Conservation (phyloP, 352 stramenopile genomes). For the Aphanomyces cochlioides region DNA sequence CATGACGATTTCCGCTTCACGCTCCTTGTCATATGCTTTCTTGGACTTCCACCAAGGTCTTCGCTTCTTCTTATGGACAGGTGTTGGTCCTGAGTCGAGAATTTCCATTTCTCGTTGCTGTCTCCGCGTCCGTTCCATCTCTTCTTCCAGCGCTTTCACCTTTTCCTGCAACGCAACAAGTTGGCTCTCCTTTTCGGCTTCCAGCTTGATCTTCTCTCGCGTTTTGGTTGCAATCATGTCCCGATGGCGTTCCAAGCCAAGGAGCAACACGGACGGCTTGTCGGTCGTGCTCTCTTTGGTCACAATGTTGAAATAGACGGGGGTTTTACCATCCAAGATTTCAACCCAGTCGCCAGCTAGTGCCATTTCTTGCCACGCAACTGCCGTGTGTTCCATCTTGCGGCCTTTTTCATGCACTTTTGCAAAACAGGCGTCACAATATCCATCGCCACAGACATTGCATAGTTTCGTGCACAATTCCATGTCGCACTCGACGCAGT, state of each 20-base stretch:
- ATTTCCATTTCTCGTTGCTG: slow-evolving; percentile 14
- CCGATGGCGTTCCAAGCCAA: slow-evolving; percentile 53
- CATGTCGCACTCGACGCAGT: slow-evolving; percentile 70
- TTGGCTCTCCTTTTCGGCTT: slow-evolving; percentile 59
- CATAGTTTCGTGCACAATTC: slow-evolving; percentile 45
- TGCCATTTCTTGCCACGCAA: slow-evolving; percentile 49
- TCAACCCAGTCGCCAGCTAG: slow-evolving; percentile 68
- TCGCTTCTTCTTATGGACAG: background rate
- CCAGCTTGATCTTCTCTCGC: slow-evolving; percentile 46
- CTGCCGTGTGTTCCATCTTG: slow-evolving; percentile 59
- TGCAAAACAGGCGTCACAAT: slow-evolving; percentile 59
- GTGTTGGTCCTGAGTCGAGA: slow-evolving; percentile 1
- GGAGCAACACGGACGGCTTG: slow-evolving; percentile 49
- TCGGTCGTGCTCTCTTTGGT: slow-evolving; percentile 67
- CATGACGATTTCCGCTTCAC: slow-evolving; percentile 20
- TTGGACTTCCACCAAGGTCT: slow-evolving; percentile 29
- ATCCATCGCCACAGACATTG: slow-evolving; percentile 76
- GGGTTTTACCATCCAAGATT: slow-evolving; percentile 49
- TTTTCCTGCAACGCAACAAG: slow-evolving; percentile 64
- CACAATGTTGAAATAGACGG: slow-evolving; percentile 71
- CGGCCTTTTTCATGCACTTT: slow-evolving; percentile 51
- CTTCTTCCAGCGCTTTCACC: slow-evolving; percentile 42
- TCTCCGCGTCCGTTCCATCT: slow-evolving; percentile 36
- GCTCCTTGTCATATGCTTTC: slow-evolving; percentile 8
- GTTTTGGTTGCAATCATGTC: slow-evolving; percentile 52